Evolutionary conservation across 345 rosid genomes (phyloP), one percentile per base, ranked within the genome.

Genomic region (Arabis alpina): DNA sequence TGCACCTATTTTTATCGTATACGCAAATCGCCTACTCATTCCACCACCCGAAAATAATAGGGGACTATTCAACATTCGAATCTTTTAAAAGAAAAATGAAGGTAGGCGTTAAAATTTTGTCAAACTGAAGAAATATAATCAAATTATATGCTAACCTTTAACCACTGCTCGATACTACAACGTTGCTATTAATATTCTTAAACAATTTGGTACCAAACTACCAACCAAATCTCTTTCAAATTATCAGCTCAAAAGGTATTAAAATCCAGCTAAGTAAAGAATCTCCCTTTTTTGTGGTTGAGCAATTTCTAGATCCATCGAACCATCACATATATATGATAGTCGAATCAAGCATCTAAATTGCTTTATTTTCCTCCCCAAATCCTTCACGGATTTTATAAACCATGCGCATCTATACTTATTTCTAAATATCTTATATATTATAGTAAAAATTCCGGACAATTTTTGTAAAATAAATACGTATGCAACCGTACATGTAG

Each of bases 251-350:
- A 53, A 74, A 67, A 60, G 68, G 43, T 44, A 44, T 25, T 8
- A 60, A 74, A 53, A 68, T 74, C 43, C 68, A 65, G 63, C 64
- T 57, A 67, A 74, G 78, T 61, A 74, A 74, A 61, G 78, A 74
- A 68, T 74, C 77, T 74, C 49, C 16, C 15, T 24, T 57, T 54
- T 48, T 59, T 44, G 39, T 50, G 39, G 54, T 42, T 50, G 62
- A 66, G 72, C 61, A 51, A 59, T 59, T 68, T 67, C 61, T 53
- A 68, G 73, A 74, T 67, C 58, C 73, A 74, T 68, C 64, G 78
- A 74, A 61, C 68, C 63, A 53, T 66, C 67, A 66, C 61, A 41
- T 34, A 41, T 58, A 19, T 19, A 19, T 19, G 24, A 10, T 58
- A 58, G 77, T 59, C 78, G 68, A 74, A 67, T 67, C 78, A 60